Conservation (phyloP, 2,329 filamentous ascomycete genomes). For the Dothideomycetidae sp. region DNA sequence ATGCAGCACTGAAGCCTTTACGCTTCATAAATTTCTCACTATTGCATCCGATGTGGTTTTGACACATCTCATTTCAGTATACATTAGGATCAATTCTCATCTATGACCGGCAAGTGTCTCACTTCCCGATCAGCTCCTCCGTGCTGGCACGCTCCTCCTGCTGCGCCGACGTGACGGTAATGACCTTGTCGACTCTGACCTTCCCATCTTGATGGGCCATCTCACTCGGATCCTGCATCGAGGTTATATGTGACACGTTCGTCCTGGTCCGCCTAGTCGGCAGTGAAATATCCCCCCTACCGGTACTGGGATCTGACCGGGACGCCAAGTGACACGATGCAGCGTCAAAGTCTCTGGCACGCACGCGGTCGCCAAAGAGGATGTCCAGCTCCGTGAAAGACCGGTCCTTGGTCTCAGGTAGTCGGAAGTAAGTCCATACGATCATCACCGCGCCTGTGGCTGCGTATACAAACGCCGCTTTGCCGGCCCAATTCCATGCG, state of each 20-base stretch:
- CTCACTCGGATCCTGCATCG: background rate
- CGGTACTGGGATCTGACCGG: background rate
- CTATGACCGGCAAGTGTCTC: too few relatives aligned
- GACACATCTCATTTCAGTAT: too few relatives aligned
- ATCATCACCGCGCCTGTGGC: slow-evolving; percentile 32
- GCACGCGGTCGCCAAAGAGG: slow-evolving; percentile 31
- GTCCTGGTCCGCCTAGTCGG: background rate
- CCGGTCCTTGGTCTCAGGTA: slow-evolving; percentile 41
- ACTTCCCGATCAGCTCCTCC: background rate
- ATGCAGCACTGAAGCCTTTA: too few relatives aligned
- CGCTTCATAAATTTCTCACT: too few relatives aligned
- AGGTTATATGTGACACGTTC: background rate
- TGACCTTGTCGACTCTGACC: background rate
- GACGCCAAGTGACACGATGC: background rate
- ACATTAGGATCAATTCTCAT: too few relatives aligned
- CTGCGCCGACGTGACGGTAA: background rate
- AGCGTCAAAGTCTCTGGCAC: background rate
- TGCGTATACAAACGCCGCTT: slow-evolving; percentile 28
- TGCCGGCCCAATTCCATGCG: slow-evolving; percentile 11
- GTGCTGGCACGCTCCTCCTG: background rate
- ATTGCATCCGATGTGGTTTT: too few relatives aligned
- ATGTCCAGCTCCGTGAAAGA: slow-evolving; percentile 43
- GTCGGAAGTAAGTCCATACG: slow-evolving; percentile 38
- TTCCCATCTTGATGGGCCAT: background rate
- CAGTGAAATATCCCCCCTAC: background rate